Evolutionary conservation across 441 rosid species (phyloP), one percentile per base, ranked within the genome.

Genomic region (Populus hybrid): DNA sequence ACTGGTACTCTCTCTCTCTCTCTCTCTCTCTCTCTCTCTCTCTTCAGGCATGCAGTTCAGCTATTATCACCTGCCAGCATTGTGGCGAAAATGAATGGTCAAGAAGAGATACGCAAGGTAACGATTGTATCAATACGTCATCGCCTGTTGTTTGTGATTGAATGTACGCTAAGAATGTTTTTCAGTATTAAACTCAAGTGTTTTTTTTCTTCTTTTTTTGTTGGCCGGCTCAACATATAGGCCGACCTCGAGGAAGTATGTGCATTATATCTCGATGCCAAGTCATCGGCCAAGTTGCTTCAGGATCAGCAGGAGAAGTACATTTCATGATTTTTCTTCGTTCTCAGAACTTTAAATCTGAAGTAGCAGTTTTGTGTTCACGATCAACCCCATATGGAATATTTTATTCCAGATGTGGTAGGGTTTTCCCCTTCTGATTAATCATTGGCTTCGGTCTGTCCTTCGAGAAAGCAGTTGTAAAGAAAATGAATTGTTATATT

Each of bases 261-360:
- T 66, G 77, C 86, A 72, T 85, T 96, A 12, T 96, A 93, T 84
- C 84, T 90, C 16, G 98, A 96, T 72, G 98, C 99, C 82, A 96
- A 94, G 87, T 92, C 99, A 77, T 95, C 99, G 0, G 97, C 94
- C 23, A 94, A 85, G 87, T 82, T 93, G 74, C 90, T 96, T 71
- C 98, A 91, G 79, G 98, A 93, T 82, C 98, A 93, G 80, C 90
- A 91, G 79, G 94, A 90, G 75, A 96, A 93, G 83, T 96, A 87
- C 85, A 94, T 96, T 77, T 83, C 97, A 45, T 96, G 85, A 89
- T 78, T 33, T 4, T 21, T 1, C 18, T 72, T 31, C 1, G 18
- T 69, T 21, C 6, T 7, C 4, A 28, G 40, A 9, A 9, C 35
- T 29, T 29, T 11, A 0, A 14, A 12, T 1, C 11, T n/a, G 31